Conservation (phyloP, 176 grass and related monocot species). For the Rhynchospora breviuscula region DNA sequence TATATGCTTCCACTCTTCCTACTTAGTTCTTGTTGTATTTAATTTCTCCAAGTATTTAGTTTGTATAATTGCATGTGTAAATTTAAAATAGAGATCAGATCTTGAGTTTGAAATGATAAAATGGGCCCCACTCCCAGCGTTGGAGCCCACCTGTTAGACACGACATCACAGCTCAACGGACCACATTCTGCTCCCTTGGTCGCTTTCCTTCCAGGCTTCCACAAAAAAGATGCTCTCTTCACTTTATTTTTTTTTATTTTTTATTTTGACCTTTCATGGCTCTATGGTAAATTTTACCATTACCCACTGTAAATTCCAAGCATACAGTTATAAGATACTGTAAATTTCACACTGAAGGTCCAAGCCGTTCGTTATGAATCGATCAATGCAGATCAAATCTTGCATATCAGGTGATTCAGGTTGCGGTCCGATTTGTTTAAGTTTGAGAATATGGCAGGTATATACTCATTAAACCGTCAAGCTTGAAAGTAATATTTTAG, state of each 20-base stretch:
- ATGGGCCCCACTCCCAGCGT: background rate
- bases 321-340: background rate
- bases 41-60: background rate
- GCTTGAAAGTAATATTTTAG: background rate
- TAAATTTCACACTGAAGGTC: background rate
- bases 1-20: background rate
- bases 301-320: background rate
- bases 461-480: background rate
- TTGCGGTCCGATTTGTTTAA: background rate
- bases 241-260: background rate
- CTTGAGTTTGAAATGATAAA: background rate
- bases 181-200: conserved; percentile 15
- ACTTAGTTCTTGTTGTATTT: background rate
- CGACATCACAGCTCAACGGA: conserved; percentile 9
- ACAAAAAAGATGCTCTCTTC: conserved; percentile 16
- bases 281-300: background rate
- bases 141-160: background rate
- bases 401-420: background rate
- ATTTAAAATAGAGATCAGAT: conserved; percentile 7
- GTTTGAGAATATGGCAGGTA: background rate
- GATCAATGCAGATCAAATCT: background rate
- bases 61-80: background rate
- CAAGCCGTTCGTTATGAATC: background rate
- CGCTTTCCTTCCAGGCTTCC: conserved; percentile 13
- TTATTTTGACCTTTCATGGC: background rate